Evolutionary conservation across 2,329 filamentous ascomycete genomes (phyloP).

Genomic region (Diaporthe sp.): DNA sequence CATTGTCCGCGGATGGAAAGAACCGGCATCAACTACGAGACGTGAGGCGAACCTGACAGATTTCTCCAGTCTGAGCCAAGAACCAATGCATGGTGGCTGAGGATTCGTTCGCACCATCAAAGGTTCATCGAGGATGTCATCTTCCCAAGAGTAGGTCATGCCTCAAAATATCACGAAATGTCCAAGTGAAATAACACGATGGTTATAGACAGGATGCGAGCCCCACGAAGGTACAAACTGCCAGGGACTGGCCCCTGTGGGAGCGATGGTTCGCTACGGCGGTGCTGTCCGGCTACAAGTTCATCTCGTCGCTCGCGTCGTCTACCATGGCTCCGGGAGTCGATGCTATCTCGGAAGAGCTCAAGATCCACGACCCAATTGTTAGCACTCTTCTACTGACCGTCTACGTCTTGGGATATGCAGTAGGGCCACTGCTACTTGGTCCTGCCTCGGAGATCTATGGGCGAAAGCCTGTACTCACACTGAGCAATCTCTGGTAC

Average conservation of each 20-base stretch:
- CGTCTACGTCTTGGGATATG: constrained; percentile 7
- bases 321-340: constrained; percentile 10
- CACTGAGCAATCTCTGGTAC: constrained; percentile 21
- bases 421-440: constrained; percentile 13
- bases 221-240: not conserved
- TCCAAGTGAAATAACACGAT: not conserved
- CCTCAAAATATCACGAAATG: not conserved
- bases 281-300: constrained; percentile 11
- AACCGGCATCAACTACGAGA: not conserved
- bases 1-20: not conserved
- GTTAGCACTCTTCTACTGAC: not conserved
- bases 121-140: not conserved
- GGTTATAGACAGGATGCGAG: not conserved
- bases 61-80: not conserved
- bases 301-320: constrained; percentile 11
- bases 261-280: constrained; percentile 22
- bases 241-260: constrained; percentile 15
- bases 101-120: not conserved
- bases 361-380: not conserved
- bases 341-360: not conserved
- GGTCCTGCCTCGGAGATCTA: constrained; percentile 16
- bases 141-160: not conserved
- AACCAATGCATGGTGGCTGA: not conserved
- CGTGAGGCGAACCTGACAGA: not conserved
- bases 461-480: constrained; percentile 2